Percentiles rank a stretch among this genome's conserved stretches.
Evolutionary conservation across 352 stramenopile species (phyloP).

Genomic region (Blastocystis sp.): DNA sequence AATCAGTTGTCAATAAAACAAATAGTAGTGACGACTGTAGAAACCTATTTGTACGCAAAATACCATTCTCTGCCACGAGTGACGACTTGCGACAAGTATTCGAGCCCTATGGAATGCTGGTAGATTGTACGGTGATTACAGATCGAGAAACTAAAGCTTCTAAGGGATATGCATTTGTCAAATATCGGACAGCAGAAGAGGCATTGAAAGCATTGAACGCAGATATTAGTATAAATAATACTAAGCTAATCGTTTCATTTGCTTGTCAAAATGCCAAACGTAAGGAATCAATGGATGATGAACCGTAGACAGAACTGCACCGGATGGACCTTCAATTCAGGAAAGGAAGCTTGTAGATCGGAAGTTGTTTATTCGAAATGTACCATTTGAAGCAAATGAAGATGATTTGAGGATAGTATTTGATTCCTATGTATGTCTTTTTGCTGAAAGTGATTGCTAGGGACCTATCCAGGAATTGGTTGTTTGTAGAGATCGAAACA

Average conservation of each 20-base stretch:
- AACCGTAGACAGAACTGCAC: constrained; percentile 63
- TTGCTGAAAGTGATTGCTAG: not conserved
- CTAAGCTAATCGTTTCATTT: not conserved
- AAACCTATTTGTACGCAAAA: constrained; percentile 75
- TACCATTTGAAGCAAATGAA: not conserved
- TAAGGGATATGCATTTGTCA: constrained; percentile 75
- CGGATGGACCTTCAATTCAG: constrained; percentile 63
- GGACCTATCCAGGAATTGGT: not conserved
- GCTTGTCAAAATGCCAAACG: constrained; percentile 23
- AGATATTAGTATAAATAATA: constrained; percentile 58
- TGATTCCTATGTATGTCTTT: not conserved
- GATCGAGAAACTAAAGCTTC: constrained; percentile 70
- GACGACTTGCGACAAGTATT: constrained; percentile 73
- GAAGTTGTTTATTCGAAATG: not conserved
- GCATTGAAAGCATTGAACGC: not conserved
- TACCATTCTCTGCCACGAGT: constrained; percentile 75
- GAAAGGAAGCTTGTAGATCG: constrained; percentile 17
- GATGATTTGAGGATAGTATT: not conserved
- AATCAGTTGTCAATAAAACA: not conserved
- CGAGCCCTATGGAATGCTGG: constrained; percentile 71
- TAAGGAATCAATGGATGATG: constrained; percentile 63
- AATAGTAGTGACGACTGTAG: constrained; percentile 65
- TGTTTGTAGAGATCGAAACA: not conserved
- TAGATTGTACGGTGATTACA: constrained; percentile 72
- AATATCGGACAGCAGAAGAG: constrained; percentile 67